These are phyloP conservation scores for Lindgomyces ingoldianus DNA, from an alignment of 495 filamentous ascomycete species.

Conservation along the genomic window DNA sequence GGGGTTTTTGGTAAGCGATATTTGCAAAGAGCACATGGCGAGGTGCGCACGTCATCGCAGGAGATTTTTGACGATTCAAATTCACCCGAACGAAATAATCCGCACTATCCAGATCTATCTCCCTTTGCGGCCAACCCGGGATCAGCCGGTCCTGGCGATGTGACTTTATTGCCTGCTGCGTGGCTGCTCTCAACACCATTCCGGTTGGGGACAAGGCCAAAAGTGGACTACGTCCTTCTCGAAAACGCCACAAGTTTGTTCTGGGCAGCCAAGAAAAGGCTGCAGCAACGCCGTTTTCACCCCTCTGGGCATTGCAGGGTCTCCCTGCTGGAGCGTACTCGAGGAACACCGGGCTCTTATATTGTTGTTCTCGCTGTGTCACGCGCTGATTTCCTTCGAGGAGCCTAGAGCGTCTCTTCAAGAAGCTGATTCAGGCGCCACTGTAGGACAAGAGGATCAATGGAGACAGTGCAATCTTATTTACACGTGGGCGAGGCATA, in stretches of 20 bases:
- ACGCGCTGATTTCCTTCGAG: neutral
- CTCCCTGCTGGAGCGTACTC: too few relatives aligned
- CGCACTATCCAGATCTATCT: slow-evolving; percentile 5
- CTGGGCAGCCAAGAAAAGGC: neutral
- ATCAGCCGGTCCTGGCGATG: slow-evolving; percentile 4
- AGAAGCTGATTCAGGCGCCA: neutral
- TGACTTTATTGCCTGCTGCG: neutral
- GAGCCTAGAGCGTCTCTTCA: too few relatives aligned
- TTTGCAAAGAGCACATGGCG: neutral
- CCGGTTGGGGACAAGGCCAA: slow-evolving; percentile 8
- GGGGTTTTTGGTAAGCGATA: neutral
- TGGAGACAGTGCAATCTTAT: neutral
- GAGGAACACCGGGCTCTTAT: neutral
- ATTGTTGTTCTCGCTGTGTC: neutral
- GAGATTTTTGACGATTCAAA: slow-evolving; percentile 18
- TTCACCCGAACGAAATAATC: slow-evolving; percentile 5
- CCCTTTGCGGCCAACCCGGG: neutral
- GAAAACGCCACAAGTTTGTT: slow-evolving; percentile 14
- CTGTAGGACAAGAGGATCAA: neutral
- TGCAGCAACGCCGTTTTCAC: slow-evolving; percentile 1
- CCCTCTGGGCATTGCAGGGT: too few relatives aligned
- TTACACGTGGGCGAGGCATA: neutral
- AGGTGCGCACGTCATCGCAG: slow-evolving; percentile 22
- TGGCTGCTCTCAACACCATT: neutral
- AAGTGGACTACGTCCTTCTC: slow-evolving; percentile 1